Percentiles rank a stretch among this genome's conserved stretches.
These are phyloP conservation scores for Pythium rhizo-oryzae DNA, from an alignment of 352 stramenopile genomes.

Conservation along the genomic window DNA sequence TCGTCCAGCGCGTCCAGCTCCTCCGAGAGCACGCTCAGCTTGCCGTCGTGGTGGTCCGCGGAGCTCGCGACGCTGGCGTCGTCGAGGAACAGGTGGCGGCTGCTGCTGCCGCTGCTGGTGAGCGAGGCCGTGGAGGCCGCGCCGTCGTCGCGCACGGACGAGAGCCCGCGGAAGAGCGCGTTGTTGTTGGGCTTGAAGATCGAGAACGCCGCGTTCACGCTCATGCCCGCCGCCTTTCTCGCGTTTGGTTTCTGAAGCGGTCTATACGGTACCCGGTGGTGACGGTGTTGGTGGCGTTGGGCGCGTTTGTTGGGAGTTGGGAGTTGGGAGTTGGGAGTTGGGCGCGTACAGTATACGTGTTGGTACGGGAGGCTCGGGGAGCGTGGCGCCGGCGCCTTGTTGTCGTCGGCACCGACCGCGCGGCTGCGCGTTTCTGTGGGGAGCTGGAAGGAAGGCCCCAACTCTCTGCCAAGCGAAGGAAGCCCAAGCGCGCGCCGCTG, in stretches of 20 bases:
- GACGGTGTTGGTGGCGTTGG: not conserved
- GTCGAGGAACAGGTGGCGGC: not conserved
- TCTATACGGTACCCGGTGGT: not conserved
- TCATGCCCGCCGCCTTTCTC: slow-evolving; percentile 7
- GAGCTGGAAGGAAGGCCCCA: not conserved
- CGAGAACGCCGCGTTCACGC: slow-evolving; percentile 32
- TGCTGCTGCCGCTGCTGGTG: not conserved
- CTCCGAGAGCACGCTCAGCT: slow-evolving; percentile 17
- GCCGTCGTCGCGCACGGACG: slow-evolving; percentile 20
- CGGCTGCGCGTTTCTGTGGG: slow-evolving; percentile 19
- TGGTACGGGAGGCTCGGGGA: no score
- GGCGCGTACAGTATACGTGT: not conserved
- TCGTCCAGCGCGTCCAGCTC: slow-evolving; percentile 16
- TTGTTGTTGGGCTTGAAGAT: slow-evolving; percentile 29
- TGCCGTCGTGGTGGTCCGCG: slow-evolving; percentile 16
- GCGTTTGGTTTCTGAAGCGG: not conserved
- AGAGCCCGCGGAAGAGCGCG: slow-evolving; percentile 25
- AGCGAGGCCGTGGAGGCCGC: not conserved
- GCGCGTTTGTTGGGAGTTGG: not conserved
- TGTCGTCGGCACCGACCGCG: not conserved
- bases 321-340: not conserved
- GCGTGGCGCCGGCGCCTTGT: not conserved
- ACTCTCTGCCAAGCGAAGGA: slow-evolving; percentile 8
- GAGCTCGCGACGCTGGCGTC: slow-evolving; percentile 2
- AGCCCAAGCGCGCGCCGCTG: no score